Conservation (phyloP, 805 yeast genomes). For the Myxozyma mucilagina region DNA sequence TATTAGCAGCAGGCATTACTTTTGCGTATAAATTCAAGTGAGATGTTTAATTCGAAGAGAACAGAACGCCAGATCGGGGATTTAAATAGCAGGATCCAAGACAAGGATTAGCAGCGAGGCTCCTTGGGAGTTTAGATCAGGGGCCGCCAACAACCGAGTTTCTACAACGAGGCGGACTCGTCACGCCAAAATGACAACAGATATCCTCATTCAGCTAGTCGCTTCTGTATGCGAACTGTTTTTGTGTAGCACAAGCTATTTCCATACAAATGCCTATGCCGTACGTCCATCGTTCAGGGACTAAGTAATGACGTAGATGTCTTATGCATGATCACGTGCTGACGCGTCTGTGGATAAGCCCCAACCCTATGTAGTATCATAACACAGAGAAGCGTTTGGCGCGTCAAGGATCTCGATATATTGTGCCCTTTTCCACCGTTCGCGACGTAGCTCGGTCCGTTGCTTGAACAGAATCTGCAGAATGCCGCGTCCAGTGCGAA, state of each 20-base stretch:
- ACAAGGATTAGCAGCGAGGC: background rate
- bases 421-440: too few species aligned
- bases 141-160: constrained; percentile 1
- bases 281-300: background rate
- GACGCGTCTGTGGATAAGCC: background rate
- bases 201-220: background rate
- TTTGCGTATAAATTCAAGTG: background rate
- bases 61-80: background rate
- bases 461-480: background rate
- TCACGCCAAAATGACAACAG: background rate
- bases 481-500: constrained; percentile 24
- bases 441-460: too few species aligned
- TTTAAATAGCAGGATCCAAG: background rate
- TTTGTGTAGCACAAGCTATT: too few species aligned
- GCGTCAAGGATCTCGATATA: background rate
- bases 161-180: background rate
- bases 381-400: background rate
- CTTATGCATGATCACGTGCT: background rate
- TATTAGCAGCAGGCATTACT: background rate
- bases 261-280: background rate
- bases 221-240: background rate
- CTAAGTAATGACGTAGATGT: background rate
- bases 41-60: background rate
- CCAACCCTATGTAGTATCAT: background rate
- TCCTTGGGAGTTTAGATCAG: background rate